These are phyloP conservation scores for Magnaporthiopsis rhizophila DNA, from an alignment of 2,329 filamentous ascomycete species.

Conservation along the genomic window DNA sequence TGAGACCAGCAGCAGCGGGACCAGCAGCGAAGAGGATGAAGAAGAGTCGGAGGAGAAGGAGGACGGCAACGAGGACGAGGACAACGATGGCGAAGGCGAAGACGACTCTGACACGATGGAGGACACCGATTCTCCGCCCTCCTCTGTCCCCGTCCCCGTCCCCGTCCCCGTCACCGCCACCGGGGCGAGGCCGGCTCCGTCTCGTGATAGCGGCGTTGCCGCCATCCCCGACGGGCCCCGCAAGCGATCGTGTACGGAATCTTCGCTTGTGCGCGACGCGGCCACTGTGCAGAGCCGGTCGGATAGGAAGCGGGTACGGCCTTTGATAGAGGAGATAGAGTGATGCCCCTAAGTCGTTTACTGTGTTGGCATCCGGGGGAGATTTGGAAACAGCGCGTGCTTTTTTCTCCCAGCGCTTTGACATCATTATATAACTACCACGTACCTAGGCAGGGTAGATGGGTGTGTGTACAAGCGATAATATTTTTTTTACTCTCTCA, in stretches of 20 bases:
- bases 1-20: constrained; percentile 9
- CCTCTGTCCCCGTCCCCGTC: background rate
- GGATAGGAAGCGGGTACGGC: background rate
- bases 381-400: too few species aligned
- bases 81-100: background rate
- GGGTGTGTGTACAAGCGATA: too few species aligned
- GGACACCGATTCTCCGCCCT: background rate
- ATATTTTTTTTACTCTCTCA: too few species aligned
- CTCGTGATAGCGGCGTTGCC: background rate
- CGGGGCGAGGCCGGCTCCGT: background rate
- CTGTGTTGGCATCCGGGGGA: background rate
- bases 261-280: background rate
- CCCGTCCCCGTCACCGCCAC: too few species aligned
- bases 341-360: constrained; percentile 10
- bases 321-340: constrained; percentile 13
- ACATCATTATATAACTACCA: too few species aligned
- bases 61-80: background rate
- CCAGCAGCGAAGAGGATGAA: constrained; percentile 2
- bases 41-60: constrained; percentile 11
- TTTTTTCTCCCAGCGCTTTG: background rate
- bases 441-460: too few species aligned
- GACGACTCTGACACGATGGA: background rate
- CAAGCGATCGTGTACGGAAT: background rate
- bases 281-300: background rate
- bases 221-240: background rate